Evolutionary conservation across 2,329 filamentous ascomycete genomes (phyloP), one percentile per base, ranked within the genome.

Genomic region (Coniochaeta sp.): DNA sequence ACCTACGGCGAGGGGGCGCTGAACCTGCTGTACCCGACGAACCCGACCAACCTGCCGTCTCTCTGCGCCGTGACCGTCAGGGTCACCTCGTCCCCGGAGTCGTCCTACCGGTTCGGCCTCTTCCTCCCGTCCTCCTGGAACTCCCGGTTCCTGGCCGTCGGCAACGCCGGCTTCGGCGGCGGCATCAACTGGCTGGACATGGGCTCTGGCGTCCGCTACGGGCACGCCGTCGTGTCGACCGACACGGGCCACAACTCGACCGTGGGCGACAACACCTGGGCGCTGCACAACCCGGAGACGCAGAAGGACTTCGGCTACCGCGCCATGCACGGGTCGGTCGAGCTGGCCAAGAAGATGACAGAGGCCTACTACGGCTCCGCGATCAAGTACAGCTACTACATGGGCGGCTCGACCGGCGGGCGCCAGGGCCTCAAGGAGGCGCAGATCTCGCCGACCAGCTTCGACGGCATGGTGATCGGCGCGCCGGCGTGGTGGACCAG

Each of bases 341-440:
- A 74, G 2, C 62, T 78, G 8, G 77, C 77, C 7, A 84, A 84
- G 65, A 59, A 71, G 16, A 68, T 85, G 12, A 73, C 77, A 1
- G 65, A 77, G 34, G 70, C 72, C 0, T 85, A 80, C 70, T 85
- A 85, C 63, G 69, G 71, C 6, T 57, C 63, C n/a, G 61, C 68
- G 2, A 72, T 72, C 52, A 66, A 72, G 4, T 79, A 79, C 67
- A 79, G 76, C 9, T 84, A 84, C 69, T 85, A 79, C 65, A 73
- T 75, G 32, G 83, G 83, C 19, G 85, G 82, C 68, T 83, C 80
- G 1, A 84, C 81, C 0, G 83, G 83, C 26, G 83, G 83, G 0
- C 72, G 82, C 0, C 82, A 85, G 69, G 83, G 82, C 2, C 70
- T 84, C 14, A 81, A 80, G 62, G 77, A 80, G 59, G 73, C 78